Conservation (phyloP, 345 rosid genomes). For the Mercurialis annua region DNA sequence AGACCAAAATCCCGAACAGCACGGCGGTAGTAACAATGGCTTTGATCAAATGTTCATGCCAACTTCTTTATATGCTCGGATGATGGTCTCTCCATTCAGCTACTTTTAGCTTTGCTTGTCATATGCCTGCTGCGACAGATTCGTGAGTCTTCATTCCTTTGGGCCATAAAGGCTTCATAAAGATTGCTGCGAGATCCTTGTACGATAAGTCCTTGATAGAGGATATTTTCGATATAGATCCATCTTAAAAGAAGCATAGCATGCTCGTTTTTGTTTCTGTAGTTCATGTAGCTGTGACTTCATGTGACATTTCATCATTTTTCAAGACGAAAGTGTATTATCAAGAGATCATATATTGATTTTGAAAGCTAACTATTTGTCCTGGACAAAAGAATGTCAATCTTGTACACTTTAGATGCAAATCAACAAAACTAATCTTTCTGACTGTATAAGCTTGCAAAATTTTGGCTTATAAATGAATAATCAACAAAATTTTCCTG, state of each 20-base stretch:
- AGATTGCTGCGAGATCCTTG: conserved; percentile 7
- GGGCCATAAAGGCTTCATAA: background rate
- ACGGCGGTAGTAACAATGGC: conserved; percentile 49
- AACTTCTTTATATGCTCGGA: background rate
- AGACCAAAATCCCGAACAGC: conserved; percentile 76
- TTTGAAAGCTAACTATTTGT: no score
- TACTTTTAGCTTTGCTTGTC: background rate
- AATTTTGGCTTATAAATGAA: no score
- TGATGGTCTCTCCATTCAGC: background rate
- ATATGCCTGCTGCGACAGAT: background rate
- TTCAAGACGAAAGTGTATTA: background rate
- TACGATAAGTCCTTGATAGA: background rate
- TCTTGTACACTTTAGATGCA: no score
- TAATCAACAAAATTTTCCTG: no score
- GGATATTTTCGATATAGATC: background rate
- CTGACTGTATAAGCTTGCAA: no score
- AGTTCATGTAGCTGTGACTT: background rate
- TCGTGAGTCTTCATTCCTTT: background rate
- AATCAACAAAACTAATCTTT: no score
- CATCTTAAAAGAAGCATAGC: background rate
- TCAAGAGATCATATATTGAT: no score
- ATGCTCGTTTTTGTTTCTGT: background rate
- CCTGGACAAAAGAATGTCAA: no score
- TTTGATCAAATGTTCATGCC: conserved; percentile 6
- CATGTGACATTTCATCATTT: background rate